phyloP scores from a whole-genome alignment of 2,329 filamentous ascomycete species.

The Diaporthe batatas region DNA sequence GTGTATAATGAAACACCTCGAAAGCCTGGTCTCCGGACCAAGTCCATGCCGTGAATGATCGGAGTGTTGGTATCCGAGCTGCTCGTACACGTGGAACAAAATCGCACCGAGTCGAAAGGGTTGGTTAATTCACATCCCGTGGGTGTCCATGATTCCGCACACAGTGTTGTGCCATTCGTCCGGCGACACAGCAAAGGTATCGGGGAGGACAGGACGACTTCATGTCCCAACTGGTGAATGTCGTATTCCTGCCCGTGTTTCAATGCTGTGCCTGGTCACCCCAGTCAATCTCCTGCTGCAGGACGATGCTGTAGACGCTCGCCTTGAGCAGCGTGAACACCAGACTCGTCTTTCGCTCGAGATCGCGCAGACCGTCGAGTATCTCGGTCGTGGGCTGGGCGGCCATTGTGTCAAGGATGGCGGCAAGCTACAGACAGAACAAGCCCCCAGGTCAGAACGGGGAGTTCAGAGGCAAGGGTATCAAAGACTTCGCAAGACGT shows the following conservation, averaged over 20 bases:
- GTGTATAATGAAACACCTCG: slow-evolving; percentile 34
- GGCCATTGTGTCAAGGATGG: slow-evolving; percentile 72
- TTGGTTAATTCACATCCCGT: background rate
- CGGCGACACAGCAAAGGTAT: background rate
- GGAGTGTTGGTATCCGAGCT: background rate
- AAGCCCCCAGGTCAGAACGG: background rate
- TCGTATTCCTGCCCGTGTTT: slow-evolving; percentile 49
- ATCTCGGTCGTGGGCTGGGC: slow-evolving; percentile 83
- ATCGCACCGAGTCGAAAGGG: background rate
- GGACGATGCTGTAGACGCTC: slow-evolving; percentile 97
- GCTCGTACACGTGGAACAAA: background rate
- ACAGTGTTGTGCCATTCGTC: background rate
- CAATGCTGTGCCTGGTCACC: slow-evolving; percentile 62
- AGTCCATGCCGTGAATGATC: background rate
- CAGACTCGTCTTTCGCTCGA: slow-evolving; percentile 94
- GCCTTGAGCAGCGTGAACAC: slow-evolving; percentile 97
- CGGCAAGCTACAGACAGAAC: slow-evolving; percentile 65
- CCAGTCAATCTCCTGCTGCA: slow-evolving; percentile 95
- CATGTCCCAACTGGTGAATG: slow-evolving; percentile 44
- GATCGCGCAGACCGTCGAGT: slow-evolving; percentile 84
- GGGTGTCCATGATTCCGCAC: background rate
- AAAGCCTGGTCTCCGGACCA: background rate
- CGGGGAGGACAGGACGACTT: background rate
- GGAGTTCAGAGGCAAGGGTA: background rate
- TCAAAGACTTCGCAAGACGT: slow-evolving; percentile 44